phyloP scores from a whole-genome alignment of 2,329 filamentous ascomycete genomes.

The Fusarium marasasianum region DNA sequence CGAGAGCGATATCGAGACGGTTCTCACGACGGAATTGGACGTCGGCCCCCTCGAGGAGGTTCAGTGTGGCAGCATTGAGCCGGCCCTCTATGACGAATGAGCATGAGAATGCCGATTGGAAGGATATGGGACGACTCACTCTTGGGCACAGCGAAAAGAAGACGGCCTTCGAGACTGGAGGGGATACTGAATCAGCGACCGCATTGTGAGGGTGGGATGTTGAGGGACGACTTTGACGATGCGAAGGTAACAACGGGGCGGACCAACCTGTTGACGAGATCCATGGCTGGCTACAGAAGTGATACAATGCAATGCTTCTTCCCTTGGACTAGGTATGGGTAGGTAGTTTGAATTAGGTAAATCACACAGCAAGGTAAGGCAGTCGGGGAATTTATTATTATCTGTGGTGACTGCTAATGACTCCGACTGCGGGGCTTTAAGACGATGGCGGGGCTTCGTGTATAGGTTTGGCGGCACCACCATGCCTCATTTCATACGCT shows the following conservation, averaged over 20 bases:
- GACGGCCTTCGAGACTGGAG: conserved; percentile 83
- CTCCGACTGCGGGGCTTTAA: conserved; percentile 43
- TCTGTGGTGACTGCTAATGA: conserved; percentile 35
- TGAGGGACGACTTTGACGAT: background rate
- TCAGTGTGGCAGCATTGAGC: conserved; percentile 85
- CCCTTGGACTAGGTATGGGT: background rate
- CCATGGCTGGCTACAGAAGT: conserved; percentile 50
- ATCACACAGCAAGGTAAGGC: conserved; percentile 5
- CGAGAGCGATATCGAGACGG: conserved; percentile 94
- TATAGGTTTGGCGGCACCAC: conserved; percentile 14
- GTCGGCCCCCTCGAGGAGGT: conserved; percentile 91
- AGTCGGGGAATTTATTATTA: conserved; percentile 38
- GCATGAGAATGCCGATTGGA: conserved; percentile 5
- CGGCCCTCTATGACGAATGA: conserved; percentile 76
- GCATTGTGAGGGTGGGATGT: conserved; percentile 1
- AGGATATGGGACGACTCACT: conserved; percentile 68
- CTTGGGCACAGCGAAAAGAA: conserved; percentile 98
- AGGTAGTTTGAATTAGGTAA: conserved; percentile 18
- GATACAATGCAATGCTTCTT: conserved; percentile 5
- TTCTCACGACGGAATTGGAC: conserved; percentile 97
- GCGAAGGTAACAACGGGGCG: background rate
- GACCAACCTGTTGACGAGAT: conserved; percentile 64
- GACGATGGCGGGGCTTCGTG: conserved; percentile 38
- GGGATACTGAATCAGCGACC: conserved; percentile 27
- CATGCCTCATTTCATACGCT: background rate